A percentile compares a stretch with the other conserved stretches of the same genome.
These are phyloP conservation scores for Boletus insuetus DNA, from an alignment of 768 basidiomycete species.

Conservation along the genomic window DNA sequence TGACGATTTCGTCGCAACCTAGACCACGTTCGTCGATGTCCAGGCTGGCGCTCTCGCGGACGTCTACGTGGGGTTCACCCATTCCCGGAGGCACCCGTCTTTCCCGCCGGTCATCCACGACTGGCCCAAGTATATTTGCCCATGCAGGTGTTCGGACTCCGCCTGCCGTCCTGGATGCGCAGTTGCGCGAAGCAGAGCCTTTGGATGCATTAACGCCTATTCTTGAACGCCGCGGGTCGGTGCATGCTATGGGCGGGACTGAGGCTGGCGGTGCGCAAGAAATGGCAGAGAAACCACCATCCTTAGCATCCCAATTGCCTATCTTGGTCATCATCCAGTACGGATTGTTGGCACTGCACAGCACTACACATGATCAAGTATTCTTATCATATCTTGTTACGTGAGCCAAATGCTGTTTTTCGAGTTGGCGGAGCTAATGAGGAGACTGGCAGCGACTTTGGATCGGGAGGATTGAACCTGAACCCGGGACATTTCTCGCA, in stretches of 20 bases:
- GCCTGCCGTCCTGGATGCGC: slow-evolving; percentile 70
- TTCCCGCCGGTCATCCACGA: slow-evolving; percentile 50
- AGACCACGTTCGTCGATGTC: slow-evolving; percentile 24
- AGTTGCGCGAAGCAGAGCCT: slow-evolving; percentile 47
- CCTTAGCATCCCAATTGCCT: slow-evolving; percentile 73
- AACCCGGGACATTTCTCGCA: slow-evolving; percentile 91
- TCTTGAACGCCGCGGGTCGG: slow-evolving; percentile 43
- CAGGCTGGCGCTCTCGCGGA: slow-evolving; percentile 24
- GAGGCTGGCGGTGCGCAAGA: slow-evolving; percentile 37
- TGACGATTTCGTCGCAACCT: slow-evolving; percentile 21
- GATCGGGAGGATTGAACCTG: slow-evolving; percentile 85
- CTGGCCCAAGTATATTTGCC: slow-evolving; percentile 75
- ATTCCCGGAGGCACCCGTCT: slow-evolving; percentile 34
- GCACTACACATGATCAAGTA: slow-evolving; percentile 86
- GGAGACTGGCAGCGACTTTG: slow-evolving; percentile 56
- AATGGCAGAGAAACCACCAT: slow-evolving; percentile 53
- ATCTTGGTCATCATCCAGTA: slow-evolving; percentile 87
- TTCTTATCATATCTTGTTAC: slow-evolving; percentile 86
- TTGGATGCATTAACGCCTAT: slow-evolving; percentile 47
- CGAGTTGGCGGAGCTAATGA: background rate
- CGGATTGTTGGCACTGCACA: slow-evolving; percentile 83
- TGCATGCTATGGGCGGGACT: slow-evolving; percentile 18
- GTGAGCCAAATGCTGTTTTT: slow-evolving; percentile 13
- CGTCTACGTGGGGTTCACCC: slow-evolving; percentile 33
- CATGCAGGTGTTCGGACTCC: slow-evolving; percentile 82